These are phyloP conservation scores for Penicillium aurantiogriseum DNA, from an alignment of 2,329 filamentous ascomycete genomes.

Conservation along the genomic window DNA sequence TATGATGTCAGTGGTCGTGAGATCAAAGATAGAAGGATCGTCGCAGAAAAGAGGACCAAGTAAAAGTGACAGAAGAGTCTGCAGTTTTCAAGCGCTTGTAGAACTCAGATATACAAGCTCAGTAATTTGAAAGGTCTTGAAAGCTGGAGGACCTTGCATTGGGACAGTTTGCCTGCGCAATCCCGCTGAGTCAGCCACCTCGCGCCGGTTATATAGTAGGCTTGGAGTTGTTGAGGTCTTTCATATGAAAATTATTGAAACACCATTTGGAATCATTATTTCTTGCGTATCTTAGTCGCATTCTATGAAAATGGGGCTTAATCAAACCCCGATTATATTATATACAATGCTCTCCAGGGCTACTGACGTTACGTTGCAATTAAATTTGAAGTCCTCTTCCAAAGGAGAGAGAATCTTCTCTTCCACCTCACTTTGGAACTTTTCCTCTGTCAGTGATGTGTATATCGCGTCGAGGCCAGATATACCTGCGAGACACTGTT, in stretches of 20 bases:
- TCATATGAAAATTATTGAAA: too few species aligned
- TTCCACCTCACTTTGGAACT: background rate
- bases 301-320: background rate
- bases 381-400: background rate
- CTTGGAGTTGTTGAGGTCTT: too few species aligned
- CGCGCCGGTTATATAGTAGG: too few species aligned
- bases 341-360: too few species aligned
- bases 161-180: background rate
- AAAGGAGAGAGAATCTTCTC: background rate
- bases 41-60: background rate
- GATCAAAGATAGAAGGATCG: background rate
- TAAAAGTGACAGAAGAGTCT: background rate
- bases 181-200: background rate
- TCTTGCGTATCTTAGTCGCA: too few species aligned
- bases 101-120: background rate
- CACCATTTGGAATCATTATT: too few species aligned
- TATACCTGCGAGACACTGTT: too few species aligned
- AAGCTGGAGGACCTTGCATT: background rate
- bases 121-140: background rate
- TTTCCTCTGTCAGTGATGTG: background rate
- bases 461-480: background rate
- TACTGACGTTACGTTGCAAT: background rate
- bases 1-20: slow-evolving; percentile 4
- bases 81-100: background rate
- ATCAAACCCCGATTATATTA: background rate